Conservation (phyloP, 1,284 basidiomycete species). For the Malassezia pachydermatis region DNA sequence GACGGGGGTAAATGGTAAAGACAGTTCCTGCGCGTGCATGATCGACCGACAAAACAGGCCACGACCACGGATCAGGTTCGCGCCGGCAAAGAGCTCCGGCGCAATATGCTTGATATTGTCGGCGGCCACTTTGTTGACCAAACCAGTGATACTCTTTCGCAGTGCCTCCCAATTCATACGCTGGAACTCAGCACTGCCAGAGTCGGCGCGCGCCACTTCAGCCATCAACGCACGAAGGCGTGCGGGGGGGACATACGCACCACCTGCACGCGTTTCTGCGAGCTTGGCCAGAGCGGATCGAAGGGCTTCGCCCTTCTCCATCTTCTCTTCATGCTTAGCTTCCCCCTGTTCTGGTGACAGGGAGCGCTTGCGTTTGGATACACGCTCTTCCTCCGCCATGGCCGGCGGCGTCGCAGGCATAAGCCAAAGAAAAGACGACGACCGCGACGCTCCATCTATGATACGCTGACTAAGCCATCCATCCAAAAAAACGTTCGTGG, state of each 20-base stretch:
- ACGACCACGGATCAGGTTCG: conserved; percentile 44
- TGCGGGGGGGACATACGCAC: conserved; percentile 92
- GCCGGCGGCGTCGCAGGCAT: no score
- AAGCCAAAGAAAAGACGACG: background rate
- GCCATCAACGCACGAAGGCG: conserved; percentile 76
- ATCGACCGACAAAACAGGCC: conserved; percentile 59
- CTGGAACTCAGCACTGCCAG: conserved; percentile 83
- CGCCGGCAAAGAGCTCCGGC: conserved; percentile 58
- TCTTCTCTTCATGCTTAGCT: background rate
- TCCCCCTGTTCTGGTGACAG: conserved; percentile 4
- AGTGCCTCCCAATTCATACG: conserved; percentile 92
- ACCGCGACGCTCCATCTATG: background rate
- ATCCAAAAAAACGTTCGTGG: background rate
- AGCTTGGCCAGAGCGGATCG: conserved; percentile 35
- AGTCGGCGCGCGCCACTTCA: conserved; percentile 66
- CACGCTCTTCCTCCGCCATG: conserved; percentile 13
- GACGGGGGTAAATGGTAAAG: conserved; percentile 92
- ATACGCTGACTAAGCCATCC: conserved; percentile 1
- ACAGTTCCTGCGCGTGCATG: conserved; percentile 94
- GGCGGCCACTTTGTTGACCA: conserved; percentile 80
- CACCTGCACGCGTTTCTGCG: conserved; percentile 61
- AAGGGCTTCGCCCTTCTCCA: conserved; percentile 28
- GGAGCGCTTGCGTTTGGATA: conserved; percentile 15
- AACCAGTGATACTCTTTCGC: conserved; percentile 94
- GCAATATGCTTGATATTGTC: conserved; percentile 94